These are phyloP conservation scores for Neocallimastix lanati DNA, from an alignment of 192 early-diverging fungal genomes.

Conservation along the genomic window DNA sequence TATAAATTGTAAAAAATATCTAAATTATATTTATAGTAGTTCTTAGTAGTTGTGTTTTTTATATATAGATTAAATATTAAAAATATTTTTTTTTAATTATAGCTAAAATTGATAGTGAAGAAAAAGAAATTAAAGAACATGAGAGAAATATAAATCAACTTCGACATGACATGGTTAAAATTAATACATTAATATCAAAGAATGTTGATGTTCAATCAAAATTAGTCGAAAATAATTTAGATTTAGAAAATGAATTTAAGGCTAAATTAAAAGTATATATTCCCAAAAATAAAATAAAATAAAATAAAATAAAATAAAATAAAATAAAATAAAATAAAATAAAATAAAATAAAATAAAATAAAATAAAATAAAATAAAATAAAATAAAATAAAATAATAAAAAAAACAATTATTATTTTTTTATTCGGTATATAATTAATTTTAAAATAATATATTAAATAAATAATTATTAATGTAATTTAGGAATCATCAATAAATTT, in stretches of 20 bases:
- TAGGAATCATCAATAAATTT: slow-evolving; percentile 29
- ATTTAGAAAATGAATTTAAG: slow-evolving; percentile 34
- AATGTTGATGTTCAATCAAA: slow-evolving; percentile 21
- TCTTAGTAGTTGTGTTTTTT: no score
- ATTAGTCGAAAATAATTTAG: slow-evolving; percentile 36
- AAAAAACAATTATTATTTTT: no score
- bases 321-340: no score
- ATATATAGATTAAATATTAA: background rate
- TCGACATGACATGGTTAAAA: slow-evolving; percentile 40
- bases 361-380: no score
- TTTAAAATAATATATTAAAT: no score
- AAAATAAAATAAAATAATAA: no score
- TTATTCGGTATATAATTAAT: no score
- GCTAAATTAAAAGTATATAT: slow-evolving; percentile 28
- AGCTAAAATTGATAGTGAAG: slow-evolving; percentile 26
- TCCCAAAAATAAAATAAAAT: no score
- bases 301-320: no score
- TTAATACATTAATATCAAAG: slow-evolving; percentile 33
- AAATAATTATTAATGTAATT: no score
- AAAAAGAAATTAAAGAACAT: slow-evolving; percentile 31
- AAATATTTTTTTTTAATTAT: background rate
- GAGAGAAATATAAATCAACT: slow-evolving; percentile 29
- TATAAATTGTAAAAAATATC: slow-evolving; percentile 22
- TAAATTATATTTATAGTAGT: background rate
- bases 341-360: no score